Evolutionary conservation across 768 basidiomycete species (phyloP), one percentile per base, ranked within the genome.

Genomic region (Mycena rosella): DNA sequence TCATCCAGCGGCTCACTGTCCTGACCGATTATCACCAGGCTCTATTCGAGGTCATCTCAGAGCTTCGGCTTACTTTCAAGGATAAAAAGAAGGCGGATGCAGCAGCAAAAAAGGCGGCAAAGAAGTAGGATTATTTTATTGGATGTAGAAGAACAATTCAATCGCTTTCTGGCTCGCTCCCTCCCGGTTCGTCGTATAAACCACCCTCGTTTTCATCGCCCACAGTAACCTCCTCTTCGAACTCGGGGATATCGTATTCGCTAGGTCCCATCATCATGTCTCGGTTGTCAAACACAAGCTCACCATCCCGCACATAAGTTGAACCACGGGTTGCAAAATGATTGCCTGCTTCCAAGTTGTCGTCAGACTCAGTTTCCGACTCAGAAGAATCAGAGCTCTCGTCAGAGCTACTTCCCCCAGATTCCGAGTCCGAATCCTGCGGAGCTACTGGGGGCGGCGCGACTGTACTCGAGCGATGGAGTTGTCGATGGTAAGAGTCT

Each of bases 261-360:
- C n/a, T n/a, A n/a, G 52, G 61, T 2, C 61, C 61, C 2, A 26
- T 22, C 61, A 63, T 32, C 61, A 63, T 63, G 24, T 63, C 61
- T 6, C 61, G 9, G 9, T 54, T 29, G 36, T 63, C 52, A 6
- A 63, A 30, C 1, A 63, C 61, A 2, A 63, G 32, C 20, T 63
- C 51, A 4, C 61, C 61, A 15, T 63, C 32, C 1, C 44, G 8
- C 6, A n/a, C n/a, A n/a, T n/a, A 63, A 9, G 1, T 63, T 0
- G 61, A 63, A 2, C 52, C 40, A 0, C 52, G 38, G 1, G 61
- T 63, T 11, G 60, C 60, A 55, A 36, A n/a, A n/a, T n/a, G n/a
- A n/a, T n/a, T n/a, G n/a, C n/a, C n/a, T n/a, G n/a, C n/a, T n/a
- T n/a, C n/a, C n/a, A n/a, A n/a, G n/a, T n/a, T n/a, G n/a, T n/a